phyloP scores from a whole-genome alignment of 164 flowering plant species.

The Hamamelis virginiana region DNA sequence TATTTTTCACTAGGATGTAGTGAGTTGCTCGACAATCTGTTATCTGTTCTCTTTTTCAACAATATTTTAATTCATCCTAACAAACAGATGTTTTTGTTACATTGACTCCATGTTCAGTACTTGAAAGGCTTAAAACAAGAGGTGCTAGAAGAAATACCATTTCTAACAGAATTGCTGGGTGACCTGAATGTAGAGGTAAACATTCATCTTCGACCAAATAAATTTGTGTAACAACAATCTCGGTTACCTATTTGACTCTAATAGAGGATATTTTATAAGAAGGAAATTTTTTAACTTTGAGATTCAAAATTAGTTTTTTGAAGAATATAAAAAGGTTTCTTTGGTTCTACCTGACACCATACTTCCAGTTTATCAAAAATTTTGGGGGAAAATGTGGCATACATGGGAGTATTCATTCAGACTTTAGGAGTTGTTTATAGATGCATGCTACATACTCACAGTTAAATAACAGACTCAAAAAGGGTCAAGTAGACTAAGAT shows the following conservation, averaged over 20 bases:
- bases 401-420: background rate
- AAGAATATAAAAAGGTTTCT: background rate
- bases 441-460: background rate
- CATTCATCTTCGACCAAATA: background rate
- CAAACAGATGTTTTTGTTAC: slow-evolving; percentile 14
- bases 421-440: background rate
- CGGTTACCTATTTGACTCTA: background rate
- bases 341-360: background rate
- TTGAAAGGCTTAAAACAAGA: slow-evolving; percentile 54
- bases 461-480: background rate
- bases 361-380: background rate
- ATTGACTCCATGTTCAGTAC: slow-evolving; percentile 35
- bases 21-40: background rate
- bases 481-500: no score
- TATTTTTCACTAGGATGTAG: background rate
- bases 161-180: slow-evolving; percentile 41
- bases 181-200: slow-evolving; percentile 56
- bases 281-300: background rate
- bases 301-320: background rate
- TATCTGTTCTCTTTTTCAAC: background rate
- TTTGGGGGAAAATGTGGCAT: background rate
- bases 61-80: background rate
- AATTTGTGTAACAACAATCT: background rate
- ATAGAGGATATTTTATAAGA: background rate
- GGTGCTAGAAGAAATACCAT: slow-evolving; percentile 63